Evolutionary conservation across 768 basidiomycete genomes (phyloP).

Genomic region (Amanita phalloides): DNA sequence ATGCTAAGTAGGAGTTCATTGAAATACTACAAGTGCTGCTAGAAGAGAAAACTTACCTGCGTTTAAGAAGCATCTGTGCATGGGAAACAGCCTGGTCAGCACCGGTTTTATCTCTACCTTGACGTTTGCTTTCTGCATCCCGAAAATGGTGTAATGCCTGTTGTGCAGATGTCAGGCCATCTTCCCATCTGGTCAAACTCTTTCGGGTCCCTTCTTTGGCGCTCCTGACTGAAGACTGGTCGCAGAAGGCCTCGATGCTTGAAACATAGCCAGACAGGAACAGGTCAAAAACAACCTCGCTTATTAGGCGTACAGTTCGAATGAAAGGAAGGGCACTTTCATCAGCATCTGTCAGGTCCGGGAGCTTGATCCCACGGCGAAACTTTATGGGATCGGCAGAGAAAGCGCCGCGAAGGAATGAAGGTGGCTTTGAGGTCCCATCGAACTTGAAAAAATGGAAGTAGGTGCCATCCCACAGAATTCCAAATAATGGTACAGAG

Average conservation of each 20-base stretch:
- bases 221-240: conserved; percentile 4
- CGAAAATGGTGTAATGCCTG: too few species aligned
- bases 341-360: background rate
- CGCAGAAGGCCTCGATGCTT: background rate
- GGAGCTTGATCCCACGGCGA: background rate
- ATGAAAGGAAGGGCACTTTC: background rate
- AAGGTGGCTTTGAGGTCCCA: conserved; percentile 1
- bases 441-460: conserved; percentile 12
- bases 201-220: background rate
- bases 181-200: background rate
- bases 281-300: background rate
- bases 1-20: too few species aligned
- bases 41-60: too few species aligned
- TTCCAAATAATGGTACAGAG: conserved; percentile 6
- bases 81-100: too few species aligned
- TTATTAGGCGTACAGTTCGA: background rate
- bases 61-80: too few species aligned
- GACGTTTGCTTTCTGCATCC: too few species aligned
- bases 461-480: conserved; percentile 8
- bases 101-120: too few species aligned
- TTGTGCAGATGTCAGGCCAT: too few species aligned
- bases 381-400: too few species aligned
- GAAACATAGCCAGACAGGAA: background rate
- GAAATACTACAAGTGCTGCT: too few species aligned
- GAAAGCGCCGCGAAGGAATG: conserved; percentile 3